phyloP scores from a whole-genome alignment of 2,329 filamentous ascomycete genomes.

The Cladophialophora exuberans region DNA sequence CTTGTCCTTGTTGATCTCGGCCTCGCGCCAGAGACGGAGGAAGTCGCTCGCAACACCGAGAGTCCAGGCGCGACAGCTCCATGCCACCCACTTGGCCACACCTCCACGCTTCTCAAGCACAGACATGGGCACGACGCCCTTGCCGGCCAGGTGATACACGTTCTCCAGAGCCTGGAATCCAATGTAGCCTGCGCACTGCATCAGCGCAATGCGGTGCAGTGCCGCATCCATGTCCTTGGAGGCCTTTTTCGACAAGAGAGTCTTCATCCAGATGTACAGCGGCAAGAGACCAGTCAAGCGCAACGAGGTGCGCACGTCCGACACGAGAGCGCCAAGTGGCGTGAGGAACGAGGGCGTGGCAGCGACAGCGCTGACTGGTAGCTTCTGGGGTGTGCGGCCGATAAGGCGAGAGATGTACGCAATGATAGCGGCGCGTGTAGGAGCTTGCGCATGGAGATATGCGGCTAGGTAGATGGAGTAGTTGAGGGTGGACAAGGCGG shows the following conservation, averaged over 20 bases:
- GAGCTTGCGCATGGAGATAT: constrained; percentile 55
- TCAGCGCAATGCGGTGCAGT: constrained; percentile 61
- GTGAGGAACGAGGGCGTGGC: constrained; percentile 51
- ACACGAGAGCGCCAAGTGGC: constrained; percentile 58
- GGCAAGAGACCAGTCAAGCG: constrained; percentile 68
- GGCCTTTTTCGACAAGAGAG: constrained; percentile 47
- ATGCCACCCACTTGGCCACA: constrained; percentile 64
- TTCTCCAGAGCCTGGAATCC: constrained; percentile 83
- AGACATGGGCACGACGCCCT: constrained; percentile 64
- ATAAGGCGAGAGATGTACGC: constrained; percentile 25
- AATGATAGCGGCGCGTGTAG: constrained; percentile 41
- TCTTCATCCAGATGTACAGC: constrained; percentile 78
- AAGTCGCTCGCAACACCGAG: constrained; percentile 78
- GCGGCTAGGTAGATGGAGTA: constrained; percentile 68
- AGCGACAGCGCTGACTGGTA: constrained; percentile 41
- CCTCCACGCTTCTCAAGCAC: constrained; percentile 48
- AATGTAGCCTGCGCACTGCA: constrained; percentile 69
- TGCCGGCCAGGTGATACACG: constrained; percentile 72
- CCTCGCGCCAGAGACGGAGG: constrained; percentile 61
- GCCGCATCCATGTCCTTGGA: constrained; percentile 44
- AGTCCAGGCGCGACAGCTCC: constrained; percentile 81
- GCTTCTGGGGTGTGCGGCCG: constrained; percentile 29
- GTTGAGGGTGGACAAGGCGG: constrained; percentile 68
- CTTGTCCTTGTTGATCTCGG: constrained; percentile 32
- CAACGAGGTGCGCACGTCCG: constrained; percentile 53